Evolutionary conservation across 2,329 filamentous ascomycete species (phyloP), one percentile per base, ranked within the genome.

Genomic region (Shiraia sp.): DNA sequence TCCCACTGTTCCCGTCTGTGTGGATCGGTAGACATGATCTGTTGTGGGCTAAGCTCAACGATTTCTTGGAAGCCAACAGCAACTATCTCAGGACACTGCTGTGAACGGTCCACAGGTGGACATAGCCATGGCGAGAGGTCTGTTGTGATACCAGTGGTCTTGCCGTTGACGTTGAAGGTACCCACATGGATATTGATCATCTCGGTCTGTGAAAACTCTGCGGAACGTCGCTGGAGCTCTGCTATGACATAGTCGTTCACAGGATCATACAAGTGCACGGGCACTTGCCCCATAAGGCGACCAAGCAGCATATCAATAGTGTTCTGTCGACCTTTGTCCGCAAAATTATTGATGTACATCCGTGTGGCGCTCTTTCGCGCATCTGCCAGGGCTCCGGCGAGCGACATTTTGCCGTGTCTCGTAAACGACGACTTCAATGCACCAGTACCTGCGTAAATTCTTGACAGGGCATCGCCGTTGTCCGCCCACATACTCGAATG

Each of bases 21-120:
- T 1, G 93, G 93, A 65, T 99, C 92, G 46, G 91, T 97, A 53
- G 95, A 96, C 90, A 99, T 96, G 62, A 99, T 97, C 63, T 99
- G 93, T 66, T 97, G 92, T 12, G 95, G 93, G 57, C 90, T 96
- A 32, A 99, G 75, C 63, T 96, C 89, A n/a, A 99, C 93, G 49
- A 99, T 97, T 69, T 99, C 93, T 65, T 99, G 93, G 59, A 99
- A 97, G 0, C 90, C 93, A 12, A 96, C 85, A 6, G 87, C 90
- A 36, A 95, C 84, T 26, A 99, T 88, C 44, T 92, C 88, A 5
- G 93, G 91, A 47, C 88, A 83, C 32, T 79, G 73, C 31, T 77
- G 71, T n/a, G 76, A 73, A 13, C 69, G 56, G 34, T 81, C 76
- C 3, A 82, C 68, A 4, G 81, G 78, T 0, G 88, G 88, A 61